phyloP scores from a whole-genome alignment of 148 eudicot species.

The Dianthus caryophyllus region DNA sequence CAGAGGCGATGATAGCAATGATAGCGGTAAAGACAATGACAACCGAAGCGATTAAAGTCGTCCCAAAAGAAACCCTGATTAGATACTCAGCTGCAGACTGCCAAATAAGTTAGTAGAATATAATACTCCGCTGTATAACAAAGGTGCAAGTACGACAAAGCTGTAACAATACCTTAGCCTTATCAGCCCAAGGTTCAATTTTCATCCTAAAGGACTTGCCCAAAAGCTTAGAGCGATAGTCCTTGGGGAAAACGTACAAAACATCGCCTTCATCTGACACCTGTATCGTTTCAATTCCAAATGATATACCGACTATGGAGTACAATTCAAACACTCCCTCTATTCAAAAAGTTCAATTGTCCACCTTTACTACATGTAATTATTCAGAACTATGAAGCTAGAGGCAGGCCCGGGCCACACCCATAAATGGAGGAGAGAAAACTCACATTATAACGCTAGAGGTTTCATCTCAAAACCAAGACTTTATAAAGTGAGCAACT shows the following conservation, averaged over 20 bases:
- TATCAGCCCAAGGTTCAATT: constrained; percentile 78
- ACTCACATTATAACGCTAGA: too few relatives aligned
- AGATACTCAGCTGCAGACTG: constrained; percentile 85
- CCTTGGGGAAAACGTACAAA: constrained; percentile 80
- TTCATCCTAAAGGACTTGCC: constrained; percentile 83
- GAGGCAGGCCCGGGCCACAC: too few relatives aligned
- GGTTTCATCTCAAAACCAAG: too few relatives aligned
- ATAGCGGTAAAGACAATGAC: constrained; percentile 86
- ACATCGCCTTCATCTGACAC: constrained; percentile 97
- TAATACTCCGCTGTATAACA: too few relatives aligned
- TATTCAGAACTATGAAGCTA: too few relatives aligned
- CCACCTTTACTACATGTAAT: too few relatives aligned
- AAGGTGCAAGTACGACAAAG: neutral
- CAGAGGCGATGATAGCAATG: constrained; percentile 52
- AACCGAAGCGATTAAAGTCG: constrained; percentile 87
- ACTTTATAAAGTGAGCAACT: too few relatives aligned
- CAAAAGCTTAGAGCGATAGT: constrained; percentile 75
- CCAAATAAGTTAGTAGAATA: constrained; percentile 23
- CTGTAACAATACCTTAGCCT: constrained; percentile 58
- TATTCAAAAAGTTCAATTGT: too few relatives aligned
- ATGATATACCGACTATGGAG: too few relatives aligned
- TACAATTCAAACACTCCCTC: too few relatives aligned
- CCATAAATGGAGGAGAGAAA: too few relatives aligned
- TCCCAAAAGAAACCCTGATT: constrained; percentile 91
- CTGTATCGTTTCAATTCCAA: constrained; percentile 37